Percentiles rank a stretch among this genome's conserved stretches.
These are phyloP conservation scores for Lyophyllum decastes DNA, from an alignment of 768 basidiomycete genomes.

Conservation along the genomic window DNA sequence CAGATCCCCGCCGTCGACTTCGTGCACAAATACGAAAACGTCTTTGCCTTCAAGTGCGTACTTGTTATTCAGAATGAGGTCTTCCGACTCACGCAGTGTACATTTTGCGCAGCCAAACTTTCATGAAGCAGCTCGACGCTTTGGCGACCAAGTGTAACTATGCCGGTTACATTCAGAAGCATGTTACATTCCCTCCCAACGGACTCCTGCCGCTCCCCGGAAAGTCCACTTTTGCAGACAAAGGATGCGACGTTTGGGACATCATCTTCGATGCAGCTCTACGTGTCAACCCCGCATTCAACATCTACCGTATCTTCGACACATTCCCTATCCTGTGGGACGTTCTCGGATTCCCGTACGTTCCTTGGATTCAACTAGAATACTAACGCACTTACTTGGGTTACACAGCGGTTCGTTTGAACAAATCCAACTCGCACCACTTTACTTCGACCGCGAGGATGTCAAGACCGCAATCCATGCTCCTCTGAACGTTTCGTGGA, in stretches of 20 bases:
- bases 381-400: neutral
- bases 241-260: slow-evolving; percentile 70
- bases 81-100: neutral
- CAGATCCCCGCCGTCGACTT: slow-evolving; percentile 76
- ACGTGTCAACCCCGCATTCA: slow-evolving; percentile 70
- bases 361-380: neutral
- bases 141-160: slow-evolving; percentile 61
- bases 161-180: slow-evolving; percentile 57
- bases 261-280: slow-evolving; percentile 64
- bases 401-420: slow-evolving; percentile 52
- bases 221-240: slow-evolving; percentile 42
- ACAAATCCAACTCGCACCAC: slow-evolving; percentile 52
- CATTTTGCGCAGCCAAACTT: slow-evolving; percentile 49
- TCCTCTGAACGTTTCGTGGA: slow-evolving; percentile 59
- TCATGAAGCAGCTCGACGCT: slow-evolving; percentile 58
- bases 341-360: slow-evolving; percentile 80
- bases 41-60: slow-evolving; percentile 73
- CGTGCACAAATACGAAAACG: slow-evolving; percentile 68
- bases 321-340: slow-evolving; percentile 77
- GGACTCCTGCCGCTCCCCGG: slow-evolving; percentile 70
- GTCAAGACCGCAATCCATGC: slow-evolving; percentile 76
- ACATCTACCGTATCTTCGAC: slow-evolving; percentile 78
- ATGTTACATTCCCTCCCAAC: slow-evolving; percentile 69
- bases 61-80: neutral
- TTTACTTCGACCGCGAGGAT: slow-evolving; percentile 71